phyloP scores from a whole-genome alignment of 75 land plant species.

The Selaginella moellendorffii region DNA sequence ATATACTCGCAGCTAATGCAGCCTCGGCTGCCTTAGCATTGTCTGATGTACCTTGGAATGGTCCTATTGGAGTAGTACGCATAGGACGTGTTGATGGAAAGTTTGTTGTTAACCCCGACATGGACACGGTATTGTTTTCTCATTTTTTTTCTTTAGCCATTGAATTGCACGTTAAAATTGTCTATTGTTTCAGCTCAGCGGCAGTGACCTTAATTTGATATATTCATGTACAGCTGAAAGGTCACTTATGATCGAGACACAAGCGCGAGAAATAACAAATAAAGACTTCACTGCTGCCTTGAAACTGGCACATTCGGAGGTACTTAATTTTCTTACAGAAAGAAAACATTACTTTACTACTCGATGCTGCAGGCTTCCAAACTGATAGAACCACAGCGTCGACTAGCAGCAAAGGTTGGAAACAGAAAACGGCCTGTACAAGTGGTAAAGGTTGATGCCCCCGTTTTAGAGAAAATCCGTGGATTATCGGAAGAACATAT shows the following conservation, averaged over 20 bases:
- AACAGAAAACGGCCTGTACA: slow-evolving; percentile 54
- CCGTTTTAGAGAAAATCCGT: slow-evolving; percentile 45
- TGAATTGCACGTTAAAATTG: too few relatives aligned
- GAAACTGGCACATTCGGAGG: slow-evolving; percentile 78
- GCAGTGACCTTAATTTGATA: slow-evolving; percentile 79
- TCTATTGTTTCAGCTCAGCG: slow-evolving; percentile 41
- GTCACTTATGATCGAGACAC: slow-evolving; percentile 92
- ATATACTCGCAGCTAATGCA: slow-evolving; percentile 89
- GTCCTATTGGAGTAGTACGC: slow-evolving; percentile 82
- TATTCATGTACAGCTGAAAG: slow-evolving; percentile 83
- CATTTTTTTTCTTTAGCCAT: too few relatives aligned
- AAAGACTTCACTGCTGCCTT: slow-evolving; percentile 60
- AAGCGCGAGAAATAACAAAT: slow-evolving; percentile 87
- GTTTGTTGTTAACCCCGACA: slow-evolving; percentile 68
- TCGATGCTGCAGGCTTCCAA: slow-evolving; percentile 79
- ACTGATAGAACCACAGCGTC: slow-evolving; percentile 64
- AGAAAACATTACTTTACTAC: too few relatives aligned
- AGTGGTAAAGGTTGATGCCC: slow-evolving; percentile 39
- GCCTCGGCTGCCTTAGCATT: slow-evolving; percentile 88
- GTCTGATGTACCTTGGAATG: slow-evolving; percentile 91
- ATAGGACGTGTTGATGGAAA: slow-evolving; percentile 66
- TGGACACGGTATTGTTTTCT: slow-evolving; percentile 90
- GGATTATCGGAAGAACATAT: slow-evolving; percentile 40
- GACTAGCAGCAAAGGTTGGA: slow-evolving; percentile 62
- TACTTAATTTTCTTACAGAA: too few relatives aligned